phyloP scores from a whole-genome alignment of 2,329 filamentous ascomycete species.

The Raffaelea ambrosiae region DNA sequence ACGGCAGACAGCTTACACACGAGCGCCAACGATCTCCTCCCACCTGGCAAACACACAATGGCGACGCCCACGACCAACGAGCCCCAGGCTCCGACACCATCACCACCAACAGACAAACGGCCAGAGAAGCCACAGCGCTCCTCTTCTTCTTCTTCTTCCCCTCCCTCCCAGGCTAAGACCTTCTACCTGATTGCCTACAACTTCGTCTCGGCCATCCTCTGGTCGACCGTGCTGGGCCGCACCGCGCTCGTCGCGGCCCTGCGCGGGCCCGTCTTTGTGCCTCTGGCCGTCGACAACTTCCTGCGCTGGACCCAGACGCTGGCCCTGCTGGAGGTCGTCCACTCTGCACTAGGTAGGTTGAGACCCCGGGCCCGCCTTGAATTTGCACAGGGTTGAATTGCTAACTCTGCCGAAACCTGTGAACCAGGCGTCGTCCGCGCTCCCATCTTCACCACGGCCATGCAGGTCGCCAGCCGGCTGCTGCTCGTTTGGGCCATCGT shows the following conservation, averaged over 20 bases:
- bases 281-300: conserved; percentile 54
- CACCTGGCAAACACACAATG: too few species aligned
- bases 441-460: conserved; percentile 72
- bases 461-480: conserved; percentile 84
- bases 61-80: too few species aligned
- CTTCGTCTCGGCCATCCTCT: conserved; percentile 64
- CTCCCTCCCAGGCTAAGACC: conserved; percentile 40
- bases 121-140: too few species aligned
- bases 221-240: conserved; percentile 67
- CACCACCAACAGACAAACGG: too few species aligned
- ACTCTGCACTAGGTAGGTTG: conserved; percentile 66
- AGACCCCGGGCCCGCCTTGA: too few species aligned
- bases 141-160: too few species aligned
- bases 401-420: too few species aligned
- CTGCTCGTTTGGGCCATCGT: conserved; percentile 85
- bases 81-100: too few species aligned
- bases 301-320: conserved; percentile 76
- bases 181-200: conserved; percentile 84
- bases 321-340: conserved; percentile 74
- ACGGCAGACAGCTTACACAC: too few species aligned
- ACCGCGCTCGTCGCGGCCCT: conserved; percentile 47
- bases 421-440: conserved; percentile 78
- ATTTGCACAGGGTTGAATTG: too few species aligned
- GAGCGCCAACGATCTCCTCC: too few species aligned
- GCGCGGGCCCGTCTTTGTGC: conserved; percentile 51